phyloP scores from a whole-genome alignment of 345 rosid genomes.

The Carallia pectinifolia region DNA sequence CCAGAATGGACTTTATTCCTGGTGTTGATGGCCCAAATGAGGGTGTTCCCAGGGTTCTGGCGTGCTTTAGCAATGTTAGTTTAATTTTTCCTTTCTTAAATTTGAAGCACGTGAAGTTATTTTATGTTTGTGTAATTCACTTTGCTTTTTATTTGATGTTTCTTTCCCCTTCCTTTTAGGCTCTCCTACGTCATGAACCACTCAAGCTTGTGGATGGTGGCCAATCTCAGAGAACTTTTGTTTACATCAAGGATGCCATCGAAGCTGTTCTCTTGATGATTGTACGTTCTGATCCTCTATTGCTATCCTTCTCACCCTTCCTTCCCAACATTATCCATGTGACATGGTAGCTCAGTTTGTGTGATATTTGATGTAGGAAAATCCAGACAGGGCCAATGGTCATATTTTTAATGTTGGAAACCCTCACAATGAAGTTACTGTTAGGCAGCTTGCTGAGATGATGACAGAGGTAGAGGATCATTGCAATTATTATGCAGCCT shows the following conservation, averaged over 20 bases:
- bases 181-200: slow-evolving; percentile 75
- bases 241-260: slow-evolving; percentile 94
- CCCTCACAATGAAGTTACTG: slow-evolving; percentile 97
- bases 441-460: slow-evolving; percentile 95
- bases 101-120: neutral
- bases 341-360: neutral
- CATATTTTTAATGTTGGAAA: slow-evolving; percentile 96
- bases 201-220: slow-evolving; percentile 99
- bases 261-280: slow-evolving; percentile 96
- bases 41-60: slow-evolving; percentile 98
- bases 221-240: slow-evolving; percentile 88
- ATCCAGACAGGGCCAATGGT: slow-evolving; percentile 88
- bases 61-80: slow-evolving; percentile 97
- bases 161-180: slow-evolving; percentile 34
- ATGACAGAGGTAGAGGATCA: slow-evolving; percentile 68
- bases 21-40: slow-evolving; percentile 99
- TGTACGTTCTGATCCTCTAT: slow-evolving; percentile 35
- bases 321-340: neutral
- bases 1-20: slow-evolving; percentile 98
- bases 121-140: neutral
- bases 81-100: neutral
- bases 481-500: neutral
- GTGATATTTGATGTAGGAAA: slow-evolving; percentile 58
- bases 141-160: neutral
- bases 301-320: neutral